Evolutionary conservation across 2,329 filamentous ascomycete species (phyloP).

Genomic region (Aureobasidium sp.): DNA sequence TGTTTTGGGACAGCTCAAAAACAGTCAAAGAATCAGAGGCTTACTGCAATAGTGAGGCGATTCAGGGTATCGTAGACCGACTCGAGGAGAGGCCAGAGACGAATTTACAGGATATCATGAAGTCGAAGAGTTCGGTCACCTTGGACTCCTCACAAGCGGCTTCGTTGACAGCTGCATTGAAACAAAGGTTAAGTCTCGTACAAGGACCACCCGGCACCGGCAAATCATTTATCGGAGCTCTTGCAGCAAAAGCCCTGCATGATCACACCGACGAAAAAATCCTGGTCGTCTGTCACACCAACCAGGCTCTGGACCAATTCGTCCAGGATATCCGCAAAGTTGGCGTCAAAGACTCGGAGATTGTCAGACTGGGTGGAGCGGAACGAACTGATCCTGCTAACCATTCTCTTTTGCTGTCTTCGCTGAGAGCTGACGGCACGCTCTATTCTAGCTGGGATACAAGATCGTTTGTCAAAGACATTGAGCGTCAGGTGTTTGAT

Average conservation of each 20-base stretch:
- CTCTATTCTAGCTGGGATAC: neutral
- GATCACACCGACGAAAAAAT: slow-evolving; percentile 33
- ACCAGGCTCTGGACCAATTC: slow-evolving; percentile 50
- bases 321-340: slow-evolving; percentile 46
- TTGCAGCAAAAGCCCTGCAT: slow-evolving; percentile 51
- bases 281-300: slow-evolving; percentile 43
- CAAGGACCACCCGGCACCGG: slow-evolving; percentile 67
- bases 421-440: neutral
- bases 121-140: slow-evolving; percentile 32
- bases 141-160: slow-evolving; percentile 47
- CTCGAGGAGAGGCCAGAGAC: neutral
- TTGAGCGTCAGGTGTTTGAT: neutral
- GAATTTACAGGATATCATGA: slow-evolving; percentile 26
- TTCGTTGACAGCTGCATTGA: slow-evolving; percentile 49
- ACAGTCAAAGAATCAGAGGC: slow-evolving; percentile 21
- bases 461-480: neutral
- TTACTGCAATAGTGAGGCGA: neutral
- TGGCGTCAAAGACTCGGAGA: neutral
- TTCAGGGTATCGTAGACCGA: neutral
- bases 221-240: slow-evolving; percentile 42
- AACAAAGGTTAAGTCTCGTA: slow-evolving; percentile 51
- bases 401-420: neutral
- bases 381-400: slow-evolving; percentile 1
- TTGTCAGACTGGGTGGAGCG: neutral
- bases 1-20: slow-evolving; percentile 23